These are phyloP conservation scores for Calonectria pseudoreteaudii DNA, from an alignment of 2,329 filamentous ascomycete genomes.

Conservation along the genomic window DNA sequence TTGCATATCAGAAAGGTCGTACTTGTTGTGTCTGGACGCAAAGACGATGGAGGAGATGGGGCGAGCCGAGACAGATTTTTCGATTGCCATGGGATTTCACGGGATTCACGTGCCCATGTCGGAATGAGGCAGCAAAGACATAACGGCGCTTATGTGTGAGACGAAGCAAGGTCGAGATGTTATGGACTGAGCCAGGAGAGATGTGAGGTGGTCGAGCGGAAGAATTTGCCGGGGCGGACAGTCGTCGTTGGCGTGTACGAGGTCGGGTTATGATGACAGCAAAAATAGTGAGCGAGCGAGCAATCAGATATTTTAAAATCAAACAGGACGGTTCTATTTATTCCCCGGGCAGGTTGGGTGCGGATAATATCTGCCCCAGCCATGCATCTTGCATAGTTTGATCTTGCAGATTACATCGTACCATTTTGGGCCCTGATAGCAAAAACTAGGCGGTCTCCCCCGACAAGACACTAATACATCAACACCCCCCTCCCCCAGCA, in stretches of 20 bases:
- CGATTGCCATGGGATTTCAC: constrained; percentile 75
- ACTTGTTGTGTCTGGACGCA: constrained; percentile 74
- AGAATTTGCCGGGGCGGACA: not conserved
- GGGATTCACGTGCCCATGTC: constrained; percentile 58
- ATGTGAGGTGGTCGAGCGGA: not conserved
- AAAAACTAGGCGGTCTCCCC: not conserved
- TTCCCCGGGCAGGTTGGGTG: not conserved
- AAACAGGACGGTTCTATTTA: not conserved
- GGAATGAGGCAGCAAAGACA: not conserved
- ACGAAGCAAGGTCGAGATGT: not conserved
- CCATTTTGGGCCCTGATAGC: constrained; percentile 1
- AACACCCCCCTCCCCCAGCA: not conserved
- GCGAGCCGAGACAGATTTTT: constrained; percentile 70
- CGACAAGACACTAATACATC: not conserved
- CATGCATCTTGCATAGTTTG: constrained; percentile 2
- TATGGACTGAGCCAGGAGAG: not conserved
- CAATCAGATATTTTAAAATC: not conserved
- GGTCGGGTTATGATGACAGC: not conserved
- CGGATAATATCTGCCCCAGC: not conserved
- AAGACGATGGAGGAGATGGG: constrained; percentile 72
- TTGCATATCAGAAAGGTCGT: constrained; percentile 68
- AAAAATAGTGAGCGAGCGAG: not conserved
- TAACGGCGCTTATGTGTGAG: not conserved
- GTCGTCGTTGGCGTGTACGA: not conserved
- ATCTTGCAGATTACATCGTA: constrained; percentile 19